Conservation (phyloP, 495 filamentous ascomycete species). For the Xylaria longipes region DNA sequence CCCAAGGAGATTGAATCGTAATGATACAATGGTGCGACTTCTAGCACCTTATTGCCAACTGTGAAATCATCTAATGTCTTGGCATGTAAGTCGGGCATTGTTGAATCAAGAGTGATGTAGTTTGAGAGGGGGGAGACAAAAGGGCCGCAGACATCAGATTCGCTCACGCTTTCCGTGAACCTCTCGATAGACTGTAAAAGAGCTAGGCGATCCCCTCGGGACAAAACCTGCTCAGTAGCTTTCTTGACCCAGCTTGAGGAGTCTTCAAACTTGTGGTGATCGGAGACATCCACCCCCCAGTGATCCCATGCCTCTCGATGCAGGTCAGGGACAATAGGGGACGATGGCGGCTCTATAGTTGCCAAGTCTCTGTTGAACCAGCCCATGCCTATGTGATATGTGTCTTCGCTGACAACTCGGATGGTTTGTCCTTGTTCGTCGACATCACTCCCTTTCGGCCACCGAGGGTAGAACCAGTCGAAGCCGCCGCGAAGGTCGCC, state of each 20-base stretch:
- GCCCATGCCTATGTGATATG: constrained; percentile 80
- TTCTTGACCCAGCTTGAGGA: constrained; percentile 39
- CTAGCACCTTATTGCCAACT: constrained; percentile 66
- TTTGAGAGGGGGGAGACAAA: constrained; percentile 18
- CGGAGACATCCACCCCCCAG: constrained; percentile 62
- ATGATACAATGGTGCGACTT: constrained; percentile 47
- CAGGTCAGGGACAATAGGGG: constrained; percentile 57
- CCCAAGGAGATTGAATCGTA: constrained; percentile 34
- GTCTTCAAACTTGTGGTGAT: constrained; percentile 46
- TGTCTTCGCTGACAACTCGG: constrained; percentile 83
- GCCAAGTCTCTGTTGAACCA: constrained; percentile 67
- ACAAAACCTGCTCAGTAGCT: constrained; percentile 30
- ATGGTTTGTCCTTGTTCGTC: constrained; percentile 68
- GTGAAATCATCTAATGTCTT: constrained; percentile 69
- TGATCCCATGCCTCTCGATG: constrained; percentile 60
- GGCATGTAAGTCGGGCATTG: constrained; percentile 62
- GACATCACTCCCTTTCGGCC: constrained; percentile 71
- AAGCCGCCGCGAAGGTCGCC: constrained; percentile 88
- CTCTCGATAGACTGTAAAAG: constrained; percentile 43
- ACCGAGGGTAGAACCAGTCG: constrained; percentile 85
- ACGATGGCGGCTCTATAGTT: constrained; percentile 24
- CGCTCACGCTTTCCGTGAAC: constrained; percentile 53
- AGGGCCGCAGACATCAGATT: constrained; percentile 54
- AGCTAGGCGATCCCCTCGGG: constrained; percentile 28
- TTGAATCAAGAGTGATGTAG: constrained; percentile 64